These are phyloP conservation scores for Lithohypha guttulata DNA, from an alignment of 2,329 filamentous ascomycete genomes.

Conservation along the genomic window DNA sequence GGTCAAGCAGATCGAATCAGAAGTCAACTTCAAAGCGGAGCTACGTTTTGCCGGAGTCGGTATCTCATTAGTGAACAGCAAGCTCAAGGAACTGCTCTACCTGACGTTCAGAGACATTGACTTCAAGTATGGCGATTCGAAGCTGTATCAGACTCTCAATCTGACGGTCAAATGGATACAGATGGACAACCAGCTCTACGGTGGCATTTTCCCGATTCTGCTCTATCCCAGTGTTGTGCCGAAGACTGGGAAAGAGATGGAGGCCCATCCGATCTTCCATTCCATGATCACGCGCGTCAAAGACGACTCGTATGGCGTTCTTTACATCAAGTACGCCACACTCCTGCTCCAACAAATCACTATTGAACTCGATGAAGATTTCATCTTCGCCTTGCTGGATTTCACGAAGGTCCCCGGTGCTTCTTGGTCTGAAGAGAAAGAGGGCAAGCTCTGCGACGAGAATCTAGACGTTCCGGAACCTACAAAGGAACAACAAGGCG, in stretches of 20 bases:
- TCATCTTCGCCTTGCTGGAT: constrained; percentile 90
- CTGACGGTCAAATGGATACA: constrained; percentile 97
- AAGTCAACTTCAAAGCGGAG: constrained; percentile 79
- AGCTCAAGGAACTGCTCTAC: constrained; percentile 85
- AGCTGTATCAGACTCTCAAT: constrained; percentile 81
- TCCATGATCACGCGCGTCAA: constrained; percentile 88
- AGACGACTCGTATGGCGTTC: constrained; percentile 92
- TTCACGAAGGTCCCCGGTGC: constrained; percentile 89
- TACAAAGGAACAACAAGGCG: constrained; percentile 67
- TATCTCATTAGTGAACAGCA: constrained; percentile 83
- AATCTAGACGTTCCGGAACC: constrained; percentile 86
- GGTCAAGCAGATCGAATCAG: constrained; percentile 82
- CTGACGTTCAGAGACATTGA: constrained; percentile 85
- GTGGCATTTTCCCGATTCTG: constrained; percentile 94
- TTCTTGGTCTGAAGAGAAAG: constrained; percentile 71
- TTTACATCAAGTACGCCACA: constrained; percentile 98
- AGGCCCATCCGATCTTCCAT: constrained; percentile 89
- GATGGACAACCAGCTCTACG: constrained; percentile 96
- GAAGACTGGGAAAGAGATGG: constrained; percentile 92
- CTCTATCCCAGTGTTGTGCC: constrained; percentile 96
- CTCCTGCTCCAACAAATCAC: constrained; percentile 95
- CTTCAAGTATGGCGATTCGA: constrained; percentile 85
- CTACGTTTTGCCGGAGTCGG: constrained; percentile 82
- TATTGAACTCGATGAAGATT: constrained; percentile 92
- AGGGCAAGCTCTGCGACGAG: constrained; percentile 81